Percentiles rank a stretch among this genome's conserved stretches.
Evolutionary conservation across 1,284 basidiomycete genomes (phyloP).

Genomic region (Xerocomus minutiporus): DNA sequence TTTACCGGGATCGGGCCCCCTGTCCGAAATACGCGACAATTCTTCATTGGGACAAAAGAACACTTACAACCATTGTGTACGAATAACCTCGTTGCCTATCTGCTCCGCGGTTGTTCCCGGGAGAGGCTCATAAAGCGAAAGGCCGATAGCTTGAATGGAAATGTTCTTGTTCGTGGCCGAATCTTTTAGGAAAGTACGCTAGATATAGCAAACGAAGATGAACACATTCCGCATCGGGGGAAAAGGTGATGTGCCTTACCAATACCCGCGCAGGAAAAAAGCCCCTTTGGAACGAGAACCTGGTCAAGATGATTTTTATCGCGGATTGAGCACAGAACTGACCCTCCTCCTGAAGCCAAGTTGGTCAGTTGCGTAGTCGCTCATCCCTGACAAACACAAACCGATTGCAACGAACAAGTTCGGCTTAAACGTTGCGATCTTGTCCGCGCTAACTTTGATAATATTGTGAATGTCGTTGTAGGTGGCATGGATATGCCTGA

Average conservation of each 20-base stretch:
- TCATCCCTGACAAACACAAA: constrained; percentile 29
- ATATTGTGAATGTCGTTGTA: constrained; percentile 86
- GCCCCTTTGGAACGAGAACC: constrained; percentile 49
- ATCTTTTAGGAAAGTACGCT: constrained; percentile 86
- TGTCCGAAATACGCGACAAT: constrained; percentile 23
- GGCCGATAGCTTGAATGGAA: constrained; percentile 88
- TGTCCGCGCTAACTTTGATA: constrained; percentile 56
- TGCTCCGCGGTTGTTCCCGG: constrained; percentile 73
- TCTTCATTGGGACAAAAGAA: constrained; percentile 19
- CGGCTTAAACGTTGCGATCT: constrained; percentile 72
- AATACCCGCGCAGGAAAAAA: constrained; percentile 93
- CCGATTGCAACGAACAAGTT: constrained; percentile 80
- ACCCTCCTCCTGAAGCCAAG: constrained; percentile 65
- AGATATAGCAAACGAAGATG: not conserved
- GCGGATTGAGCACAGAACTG: constrained; percentile 33
- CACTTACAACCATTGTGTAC: constrained; percentile 89
- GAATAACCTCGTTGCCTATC: constrained; percentile 79
- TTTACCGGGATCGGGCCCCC: constrained; percentile 60
- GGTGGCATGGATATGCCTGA: constrained; percentile 63
- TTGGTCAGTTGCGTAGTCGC: not conserved
- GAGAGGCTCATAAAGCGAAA: constrained; percentile 87
- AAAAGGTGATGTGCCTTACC: constrained; percentile 39
- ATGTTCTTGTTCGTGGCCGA: constrained; percentile 71
- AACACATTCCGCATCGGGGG: not conserved
- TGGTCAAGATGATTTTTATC: constrained; percentile 11